Percentiles rank a stretch among this genome's conserved stretches.
These are phyloP conservation scores for Blepharisma japonicum DNA, from an alignment of 73 alveolate species.

Conservation along the genomic window DNA sequence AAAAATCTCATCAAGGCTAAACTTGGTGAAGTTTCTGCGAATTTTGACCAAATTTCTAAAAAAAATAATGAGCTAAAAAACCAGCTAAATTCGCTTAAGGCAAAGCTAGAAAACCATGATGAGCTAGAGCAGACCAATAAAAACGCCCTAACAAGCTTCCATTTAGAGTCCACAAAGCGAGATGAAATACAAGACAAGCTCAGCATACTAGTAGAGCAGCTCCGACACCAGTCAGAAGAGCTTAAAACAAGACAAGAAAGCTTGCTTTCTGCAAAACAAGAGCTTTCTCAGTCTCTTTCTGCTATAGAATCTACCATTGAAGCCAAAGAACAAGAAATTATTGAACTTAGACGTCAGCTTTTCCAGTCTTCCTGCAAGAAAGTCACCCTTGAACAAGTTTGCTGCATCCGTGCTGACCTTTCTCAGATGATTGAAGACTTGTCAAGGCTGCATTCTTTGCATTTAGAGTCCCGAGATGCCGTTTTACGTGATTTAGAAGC, in stretches of 20 bases:
- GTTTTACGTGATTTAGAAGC: slow-evolving; percentile 1
- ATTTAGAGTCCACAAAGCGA: neutral
- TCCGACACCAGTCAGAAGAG: neutral
- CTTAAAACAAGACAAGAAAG: neutral
- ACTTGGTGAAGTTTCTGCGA: neutral
- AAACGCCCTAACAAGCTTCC: neutral
- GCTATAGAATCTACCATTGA: neutral
- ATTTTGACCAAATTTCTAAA: neutral
- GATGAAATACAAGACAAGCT: neutral
- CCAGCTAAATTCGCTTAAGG: neutral
- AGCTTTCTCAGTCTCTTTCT: neutral
- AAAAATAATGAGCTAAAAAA: neutral
- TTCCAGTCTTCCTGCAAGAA: neutral
- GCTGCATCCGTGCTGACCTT: slow-evolving; percentile 17
- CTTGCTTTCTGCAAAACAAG: neutral
- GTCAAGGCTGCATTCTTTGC: neutral
- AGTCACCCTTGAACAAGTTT: neutral
- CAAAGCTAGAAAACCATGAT: neutral
- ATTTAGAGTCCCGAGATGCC: neutral
- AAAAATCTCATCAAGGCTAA: neutral
- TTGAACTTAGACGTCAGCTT: neutral
- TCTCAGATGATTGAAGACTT: slow-evolving; percentile 3
- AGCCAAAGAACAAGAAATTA: neutral
- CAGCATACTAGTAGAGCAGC: neutral
- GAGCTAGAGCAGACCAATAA: neutral